Evolutionary conservation across 176 grass and related monocot genomes (phyloP).

Genomic region (Zizania latifolia): DNA sequence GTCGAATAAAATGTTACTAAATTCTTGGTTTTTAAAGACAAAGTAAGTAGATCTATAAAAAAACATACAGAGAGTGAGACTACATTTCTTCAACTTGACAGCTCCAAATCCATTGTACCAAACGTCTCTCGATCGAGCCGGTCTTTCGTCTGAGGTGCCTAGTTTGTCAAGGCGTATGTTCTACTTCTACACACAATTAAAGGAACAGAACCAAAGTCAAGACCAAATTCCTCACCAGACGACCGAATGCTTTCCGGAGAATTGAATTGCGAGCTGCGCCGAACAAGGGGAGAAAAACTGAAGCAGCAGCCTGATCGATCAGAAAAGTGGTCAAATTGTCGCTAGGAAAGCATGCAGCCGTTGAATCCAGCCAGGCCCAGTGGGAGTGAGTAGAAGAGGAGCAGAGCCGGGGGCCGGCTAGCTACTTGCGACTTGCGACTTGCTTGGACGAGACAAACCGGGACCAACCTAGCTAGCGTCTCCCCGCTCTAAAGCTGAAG

Average conservation of each 20-base stretch:
- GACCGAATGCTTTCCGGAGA: background rate
- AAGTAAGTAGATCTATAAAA: too few relatives aligned
- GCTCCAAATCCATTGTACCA: too few relatives aligned
- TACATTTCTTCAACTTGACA: too few relatives aligned
- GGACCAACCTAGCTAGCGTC: background rate
- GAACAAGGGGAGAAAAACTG: background rate
- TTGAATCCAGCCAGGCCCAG: background rate
- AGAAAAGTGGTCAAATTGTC: background rate
- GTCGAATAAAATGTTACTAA: too few relatives aligned
- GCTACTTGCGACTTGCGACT: too few relatives aligned
- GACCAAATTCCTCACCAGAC: background rate
- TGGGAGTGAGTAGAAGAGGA: background rate
- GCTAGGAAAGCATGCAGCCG: background rate
- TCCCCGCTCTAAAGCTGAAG: background rate
- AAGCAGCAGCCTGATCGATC: background rate
- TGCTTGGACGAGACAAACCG: slow-evolving; percentile 21
- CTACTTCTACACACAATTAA: too few relatives aligned
- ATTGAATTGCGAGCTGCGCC: too few relatives aligned
- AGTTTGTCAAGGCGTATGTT: background rate
- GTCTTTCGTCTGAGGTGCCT: too few relatives aligned
- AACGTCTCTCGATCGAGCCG: too few relatives aligned
- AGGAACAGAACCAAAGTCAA: slow-evolving; percentile 7
- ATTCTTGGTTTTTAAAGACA: too few relatives aligned
- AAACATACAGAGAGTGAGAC: too few relatives aligned
- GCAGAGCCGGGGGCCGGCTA: too few relatives aligned